phyloP scores from a whole-genome alignment of 73 alveolate species.

The Symbiodinium pilosum region DNA sequence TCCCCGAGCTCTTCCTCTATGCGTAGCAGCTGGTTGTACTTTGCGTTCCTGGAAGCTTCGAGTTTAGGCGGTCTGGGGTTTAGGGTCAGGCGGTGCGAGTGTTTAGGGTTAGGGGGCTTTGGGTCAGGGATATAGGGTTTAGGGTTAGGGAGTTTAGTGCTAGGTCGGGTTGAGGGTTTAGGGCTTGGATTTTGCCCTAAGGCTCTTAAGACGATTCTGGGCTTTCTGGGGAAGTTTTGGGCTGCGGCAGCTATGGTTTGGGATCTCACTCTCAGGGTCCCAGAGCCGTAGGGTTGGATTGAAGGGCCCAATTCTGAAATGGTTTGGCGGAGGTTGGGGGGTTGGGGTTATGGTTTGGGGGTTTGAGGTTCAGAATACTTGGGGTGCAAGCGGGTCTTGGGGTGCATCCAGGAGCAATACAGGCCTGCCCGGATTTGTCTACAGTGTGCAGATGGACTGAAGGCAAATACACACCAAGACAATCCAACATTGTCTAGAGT shows the following conservation, averaged over 20 bases:
- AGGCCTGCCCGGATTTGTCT: too few species aligned
- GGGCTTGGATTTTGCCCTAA: not conserved
- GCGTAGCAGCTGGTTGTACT: constrained; percentile 98
- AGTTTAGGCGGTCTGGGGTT: not conserved
- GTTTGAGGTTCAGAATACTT: too few species aligned
- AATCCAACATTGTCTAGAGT: too few species aligned
- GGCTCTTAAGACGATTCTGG: not conserved
- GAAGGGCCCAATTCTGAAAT: not conserved
- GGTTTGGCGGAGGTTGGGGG: too few species aligned
- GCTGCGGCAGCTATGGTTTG: not conserved
- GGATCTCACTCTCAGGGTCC: not conserved
- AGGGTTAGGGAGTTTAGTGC: too few species aligned
- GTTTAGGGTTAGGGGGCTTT: not conserved
- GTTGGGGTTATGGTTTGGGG: too few species aligned
- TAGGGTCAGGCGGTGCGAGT: too few species aligned
- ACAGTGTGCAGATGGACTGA: too few species aligned
- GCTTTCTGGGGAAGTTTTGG: not conserved
- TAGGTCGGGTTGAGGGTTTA: not conserved
- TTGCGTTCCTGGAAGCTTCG: constrained; percentile 95
- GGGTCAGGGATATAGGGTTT: not conserved
- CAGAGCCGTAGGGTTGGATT: not conserved
- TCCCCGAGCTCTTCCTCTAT: constrained; percentile 99
- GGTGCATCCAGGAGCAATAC: too few species aligned
- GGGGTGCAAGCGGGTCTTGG: too few species aligned
- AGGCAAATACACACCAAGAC: too few species aligned